Evolutionary conservation across 805 yeast species (phyloP), one percentile per base, ranked within the genome.

Genomic region (Sugiyamaella boreocaroliniensis): DNA sequence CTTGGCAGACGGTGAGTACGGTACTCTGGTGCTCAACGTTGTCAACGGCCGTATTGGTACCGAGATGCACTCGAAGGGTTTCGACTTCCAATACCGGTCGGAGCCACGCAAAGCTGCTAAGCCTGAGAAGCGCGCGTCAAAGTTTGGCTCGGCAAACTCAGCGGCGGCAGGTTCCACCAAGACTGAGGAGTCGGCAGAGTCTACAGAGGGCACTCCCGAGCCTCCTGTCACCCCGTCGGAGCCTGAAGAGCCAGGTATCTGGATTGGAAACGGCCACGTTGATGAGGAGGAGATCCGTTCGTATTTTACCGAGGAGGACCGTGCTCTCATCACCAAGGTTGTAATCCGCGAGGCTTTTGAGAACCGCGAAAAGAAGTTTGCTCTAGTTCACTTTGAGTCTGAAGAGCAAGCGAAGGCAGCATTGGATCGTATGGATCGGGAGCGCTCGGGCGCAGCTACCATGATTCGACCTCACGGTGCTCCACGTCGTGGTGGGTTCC

Each of bases 1-100:
- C 60, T 69, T 86, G 45, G 79, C 89, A 60, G 92, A 85, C 63
- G 75, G 74, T 29, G 66, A 72, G 20, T 69, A 72, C 58, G 89
- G 85, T 6, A 65, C 69, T 48, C 69, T 82, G 50, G 67, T 71
- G 47, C 68, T 79, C 52, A 71, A 70, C 50, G 69, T 72, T 54
- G 69, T 63, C 12, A 70, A 73, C 49, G 81, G 85, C 2, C 66
- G 72, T 48, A 70, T 85, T 51, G 72, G 74, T 43, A 73, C 81
- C 64, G 80, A 80, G 50, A 72, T 81, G 43, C 64, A 65, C 29
- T 73, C 87, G 5, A 72, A 71, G 45, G 93, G 93, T 2, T 83
- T 83, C 62, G 82, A 83, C 59, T 84, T 84, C 64, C 68, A 68
- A 8, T 79, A 76, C 64, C 74, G 85, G 53, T 10, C 37, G 12